Base-by-base conservation (phyloP, 352 stramenopile genomes). In the Phytophthora kernoviae region DNA sequence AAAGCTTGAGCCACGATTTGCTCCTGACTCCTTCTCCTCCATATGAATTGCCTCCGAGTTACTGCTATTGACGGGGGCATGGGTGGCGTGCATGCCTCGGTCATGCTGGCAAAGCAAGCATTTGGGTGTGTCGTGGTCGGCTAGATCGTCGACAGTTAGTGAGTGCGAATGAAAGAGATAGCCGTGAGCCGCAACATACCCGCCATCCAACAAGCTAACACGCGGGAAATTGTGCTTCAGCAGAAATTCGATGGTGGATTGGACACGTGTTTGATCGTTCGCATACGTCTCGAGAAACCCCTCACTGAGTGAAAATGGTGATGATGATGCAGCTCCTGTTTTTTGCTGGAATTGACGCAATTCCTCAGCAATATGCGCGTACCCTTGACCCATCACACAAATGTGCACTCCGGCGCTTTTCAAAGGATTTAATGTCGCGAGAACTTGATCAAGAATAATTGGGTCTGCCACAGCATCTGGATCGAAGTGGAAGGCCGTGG, bases 361-460 rank as follows among this genome's bases (percentile, higher is more conserved):
- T 22, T 90, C 79, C 46, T 79, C 64, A 0, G 81, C 83, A 52
- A 91, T 71, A 53, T 89, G 74, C 7, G 75, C 78, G 54, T 90
- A 90, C 11, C 86, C 86, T 22, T 93, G 77, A 5, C 84, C 84
- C 81, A 95, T 89, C 34, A 95, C 79, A 22, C 77, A 89, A 48
- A 95, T 64, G 54, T 95, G 86, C 20, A 92, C 71, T 40, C 60
- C 69, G 17, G 72, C 79, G 26, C 36, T 69, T 62, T 91, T 88
- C 8, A 93, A 53, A 14, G 84, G 79, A 12, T 73, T 68, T 0
- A 95, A 66, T 33, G 81, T 91, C 22, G 78, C 70, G 18, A 93
- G 70, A 32, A 91, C 79, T n/a, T 77, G 66, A 42, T 91, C 82
- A 1, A 95, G 53, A 4, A 84, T 73, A 11, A 30, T 42, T 7